Evolutionary conservation across 2,329 filamentous ascomycete genomes (phyloP).

Genomic region (Apiospora rasikravindrae): DNA sequence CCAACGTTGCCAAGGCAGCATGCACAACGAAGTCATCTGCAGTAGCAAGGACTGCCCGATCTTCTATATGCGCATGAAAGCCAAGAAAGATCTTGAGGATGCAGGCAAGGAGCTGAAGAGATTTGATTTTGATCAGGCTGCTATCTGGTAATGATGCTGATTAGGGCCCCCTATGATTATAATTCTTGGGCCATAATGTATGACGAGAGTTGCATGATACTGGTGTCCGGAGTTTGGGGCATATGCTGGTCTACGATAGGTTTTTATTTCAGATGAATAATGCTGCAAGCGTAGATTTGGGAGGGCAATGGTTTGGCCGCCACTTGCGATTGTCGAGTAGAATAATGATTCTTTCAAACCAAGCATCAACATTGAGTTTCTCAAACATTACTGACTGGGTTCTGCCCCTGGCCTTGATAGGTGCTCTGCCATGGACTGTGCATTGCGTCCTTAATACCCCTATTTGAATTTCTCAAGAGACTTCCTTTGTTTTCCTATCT

Average conservation of each 20-base stretch:
- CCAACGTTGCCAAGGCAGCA: slow-evolving; percentile 94
- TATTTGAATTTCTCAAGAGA: background rate
- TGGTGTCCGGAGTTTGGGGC: slow-evolving; percentile 16
- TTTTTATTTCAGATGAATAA: slow-evolving; percentile 8
- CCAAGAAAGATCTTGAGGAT: slow-evolving; percentile 98
- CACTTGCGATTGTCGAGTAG: background rate
- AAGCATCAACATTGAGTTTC: background rate
- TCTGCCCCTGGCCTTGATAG: background rate
- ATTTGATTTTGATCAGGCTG: slow-evolving; percentile 85
- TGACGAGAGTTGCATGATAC: background rate
- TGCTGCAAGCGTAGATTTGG: background rate
- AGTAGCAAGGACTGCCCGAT: slow-evolving; percentile 96
- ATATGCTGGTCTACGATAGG: background rate
- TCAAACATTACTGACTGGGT: background rate
- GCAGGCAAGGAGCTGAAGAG: slow-evolving; percentile 85
- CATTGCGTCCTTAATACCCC: background rate
- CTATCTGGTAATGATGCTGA: slow-evolving; percentile 54
- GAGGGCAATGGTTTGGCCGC: background rate
- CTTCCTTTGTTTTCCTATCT: too few species aligned
- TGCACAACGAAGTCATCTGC: slow-evolving; percentile 98
- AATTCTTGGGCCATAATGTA: background rate
- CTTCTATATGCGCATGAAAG: slow-evolving; percentile 99
- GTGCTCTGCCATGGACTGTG: background rate
- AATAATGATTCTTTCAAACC: background rate
- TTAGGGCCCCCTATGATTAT: background rate